phyloP scores from a whole-genome alignment of 139 green algal species.

The Chlamydomonas schloesseri region DNA sequence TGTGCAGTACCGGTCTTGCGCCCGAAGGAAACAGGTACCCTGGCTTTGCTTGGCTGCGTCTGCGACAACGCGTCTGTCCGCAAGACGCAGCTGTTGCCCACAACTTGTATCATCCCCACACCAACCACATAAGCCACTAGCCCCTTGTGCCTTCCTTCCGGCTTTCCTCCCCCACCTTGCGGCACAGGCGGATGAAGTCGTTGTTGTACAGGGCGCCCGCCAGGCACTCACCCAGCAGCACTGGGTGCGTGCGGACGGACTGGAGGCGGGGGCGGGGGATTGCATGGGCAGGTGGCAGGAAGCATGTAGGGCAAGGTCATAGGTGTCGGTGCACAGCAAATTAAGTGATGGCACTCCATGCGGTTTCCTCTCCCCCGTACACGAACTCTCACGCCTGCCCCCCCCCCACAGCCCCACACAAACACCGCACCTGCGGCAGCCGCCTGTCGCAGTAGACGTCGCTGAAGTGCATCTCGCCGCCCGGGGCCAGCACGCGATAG shows the following conservation, averaged over 20 bases:
- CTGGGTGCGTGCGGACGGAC: conserved; percentile 53
- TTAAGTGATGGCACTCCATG: too few species aligned
- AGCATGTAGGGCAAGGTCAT: too few species aligned
- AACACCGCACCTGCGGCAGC: conserved; percentile 67
- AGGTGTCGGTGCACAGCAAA: too few species aligned
- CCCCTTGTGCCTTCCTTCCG: not conserved
- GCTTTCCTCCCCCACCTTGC: conserved; percentile 44
- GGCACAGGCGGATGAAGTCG: conserved; percentile 89
- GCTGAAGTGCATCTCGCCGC: conserved; percentile 97
- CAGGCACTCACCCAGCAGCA: conserved; percentile 89
- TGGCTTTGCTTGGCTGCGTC: too few species aligned
- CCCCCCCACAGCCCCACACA: too few species aligned
- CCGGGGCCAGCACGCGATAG: conserved; percentile 86
- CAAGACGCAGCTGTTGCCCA: too few species aligned
- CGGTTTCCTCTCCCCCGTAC: too few species aligned
- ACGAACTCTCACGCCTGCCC: too few species aligned
- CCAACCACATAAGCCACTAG: not conserved
- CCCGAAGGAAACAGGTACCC: too few species aligned
- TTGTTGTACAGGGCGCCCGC: conserved; percentile 93
- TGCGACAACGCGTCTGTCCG: too few species aligned
- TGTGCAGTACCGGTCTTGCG: too few species aligned
- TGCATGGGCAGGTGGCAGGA: not conserved
- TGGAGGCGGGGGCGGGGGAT: not conserved
- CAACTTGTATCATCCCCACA: too few species aligned
- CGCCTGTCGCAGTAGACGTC: conserved; percentile 95